phyloP scores from a whole-genome alignment of 106 monocot species.

The Cymbidium sinense region DNA sequence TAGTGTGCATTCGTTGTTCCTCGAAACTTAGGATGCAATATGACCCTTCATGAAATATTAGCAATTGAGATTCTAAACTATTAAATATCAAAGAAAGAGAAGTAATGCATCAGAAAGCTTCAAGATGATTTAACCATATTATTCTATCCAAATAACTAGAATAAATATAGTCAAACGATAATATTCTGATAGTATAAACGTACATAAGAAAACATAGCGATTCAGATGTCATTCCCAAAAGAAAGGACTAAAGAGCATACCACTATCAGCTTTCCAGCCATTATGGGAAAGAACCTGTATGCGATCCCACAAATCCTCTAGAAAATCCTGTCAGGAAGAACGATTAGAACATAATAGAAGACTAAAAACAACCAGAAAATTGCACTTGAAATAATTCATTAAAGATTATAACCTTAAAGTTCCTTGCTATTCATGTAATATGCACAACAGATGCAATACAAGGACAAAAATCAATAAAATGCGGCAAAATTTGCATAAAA shows the following conservation, averaged over 20 bases:
- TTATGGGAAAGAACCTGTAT: constrained; percentile 54
- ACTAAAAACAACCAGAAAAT: background rate
- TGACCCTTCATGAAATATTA: background rate
- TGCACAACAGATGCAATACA: background rate
- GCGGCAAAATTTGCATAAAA: background rate
- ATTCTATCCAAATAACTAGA: no score
- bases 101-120: no score
- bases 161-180: background rate
- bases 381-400: background rate
- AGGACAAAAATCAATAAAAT: background rate
- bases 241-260: constrained; percentile 28
- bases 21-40: background rate
- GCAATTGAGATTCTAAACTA: no score
- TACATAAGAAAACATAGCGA: background rate
- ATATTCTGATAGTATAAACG: background rate
- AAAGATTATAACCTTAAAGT: background rate
- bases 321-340: constrained; percentile 49
- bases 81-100: no score
- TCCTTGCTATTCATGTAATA: background rate
- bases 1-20: no score
- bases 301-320: constrained; percentile 89
- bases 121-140: no score
- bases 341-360: background rate
- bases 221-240: background rate
- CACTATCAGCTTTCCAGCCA: constrained; percentile 92